A percentile compares a stretch with the other conserved stretches of the same genome.
These are phyloP conservation scores for Microcos paniculata DNA, from an alignment of 345 rosid species.

Conservation along the genomic window DNA sequence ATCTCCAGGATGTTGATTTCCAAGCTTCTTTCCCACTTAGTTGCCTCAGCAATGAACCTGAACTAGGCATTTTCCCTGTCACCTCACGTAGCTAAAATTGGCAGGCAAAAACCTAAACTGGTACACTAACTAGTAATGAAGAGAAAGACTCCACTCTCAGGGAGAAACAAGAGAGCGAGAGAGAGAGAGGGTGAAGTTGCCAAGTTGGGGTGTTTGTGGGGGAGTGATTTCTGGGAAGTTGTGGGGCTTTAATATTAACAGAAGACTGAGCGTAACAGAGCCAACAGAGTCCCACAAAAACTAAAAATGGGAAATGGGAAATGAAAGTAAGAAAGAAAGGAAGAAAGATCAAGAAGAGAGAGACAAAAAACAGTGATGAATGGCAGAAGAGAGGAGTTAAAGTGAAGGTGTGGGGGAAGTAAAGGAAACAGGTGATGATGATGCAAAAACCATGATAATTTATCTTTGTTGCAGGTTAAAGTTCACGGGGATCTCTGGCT, in stretches of 20 bases:
- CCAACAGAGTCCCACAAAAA: background rate
- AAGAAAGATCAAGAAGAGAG: too few relatives aligned
- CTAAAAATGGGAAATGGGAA: background rate
- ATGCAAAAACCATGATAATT: slow-evolving; percentile 27
- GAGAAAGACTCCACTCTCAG: background rate
- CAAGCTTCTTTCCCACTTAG: slow-evolving; percentile 57
- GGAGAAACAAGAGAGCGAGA: background rate
- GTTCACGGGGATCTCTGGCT: slow-evolving; percentile 39
- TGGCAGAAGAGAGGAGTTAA: background rate
- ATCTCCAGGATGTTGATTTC: slow-evolving; percentile 58
- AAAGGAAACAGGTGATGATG: slow-evolving; percentile 11
- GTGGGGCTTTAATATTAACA: slow-evolving; percentile 11
- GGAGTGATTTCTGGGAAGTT: background rate
- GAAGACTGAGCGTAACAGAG: background rate
- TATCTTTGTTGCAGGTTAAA: slow-evolving; percentile 23
- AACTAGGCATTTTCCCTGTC: slow-evolving; percentile 24
- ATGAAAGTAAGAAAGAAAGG: background rate
- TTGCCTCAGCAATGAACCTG: slow-evolving; percentile 59
- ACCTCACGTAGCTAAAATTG: background rate
- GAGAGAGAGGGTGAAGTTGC: background rate
- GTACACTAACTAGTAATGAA: background rate
- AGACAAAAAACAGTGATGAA: slow-evolving; percentile 10
- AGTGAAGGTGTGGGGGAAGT: background rate
- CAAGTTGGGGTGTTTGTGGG: background rate
- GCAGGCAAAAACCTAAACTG: background rate